Base-by-base conservation (phyloP, 306 rosid genomes). In the Purshia tridentata region DNA sequence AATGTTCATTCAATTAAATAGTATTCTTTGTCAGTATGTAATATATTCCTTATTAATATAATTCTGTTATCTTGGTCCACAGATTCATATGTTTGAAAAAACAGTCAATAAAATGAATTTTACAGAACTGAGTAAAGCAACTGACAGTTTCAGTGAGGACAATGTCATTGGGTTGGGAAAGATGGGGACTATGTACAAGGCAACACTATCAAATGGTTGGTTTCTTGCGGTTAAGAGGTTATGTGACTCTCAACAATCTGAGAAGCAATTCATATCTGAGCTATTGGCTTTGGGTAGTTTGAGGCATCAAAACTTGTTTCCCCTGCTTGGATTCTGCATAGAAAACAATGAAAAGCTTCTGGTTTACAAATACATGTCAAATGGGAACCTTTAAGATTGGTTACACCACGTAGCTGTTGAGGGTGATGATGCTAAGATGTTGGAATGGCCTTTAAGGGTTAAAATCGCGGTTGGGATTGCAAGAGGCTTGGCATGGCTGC, bases 101-200 rank as follows among this genome's bases (percentile, higher is more conserved):
- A 19, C 69, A 42, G 48, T 50, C 18, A 67, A 73, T 5, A 77
- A 67, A 20, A 51, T 75, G 63, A 77, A 49, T 16, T 72, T 78
- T 0, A n/a, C 46, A 1, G 86, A 77, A 69, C 76, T 77, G 11
- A 37, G 6, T 5, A 69, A 66, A 4, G 84, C 82, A 52, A 85
- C 86, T 0, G 45, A 80, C 7, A 42, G 40, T 56, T 85, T 85
- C 53, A 6, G 69, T 3, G 59, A 77, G 1, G 72, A 71, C 23
- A 80, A 80, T 22, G 77, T 75, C 40, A 80, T 85, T 15, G 79
- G 79, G 47, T 14, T 45, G 18, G 79, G 69, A 48, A 76, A 67
- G 29, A 35, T 23, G 49, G 62, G 74, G 42, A 57, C 52, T 16
- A 37, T 67, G 59, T 57, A 67, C 67, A 67, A 54, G 79, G 79